These are phyloP conservation scores for Solanum lycopersicoides DNA, from an alignment of 257 asterid species.

Conservation along the genomic window DNA sequence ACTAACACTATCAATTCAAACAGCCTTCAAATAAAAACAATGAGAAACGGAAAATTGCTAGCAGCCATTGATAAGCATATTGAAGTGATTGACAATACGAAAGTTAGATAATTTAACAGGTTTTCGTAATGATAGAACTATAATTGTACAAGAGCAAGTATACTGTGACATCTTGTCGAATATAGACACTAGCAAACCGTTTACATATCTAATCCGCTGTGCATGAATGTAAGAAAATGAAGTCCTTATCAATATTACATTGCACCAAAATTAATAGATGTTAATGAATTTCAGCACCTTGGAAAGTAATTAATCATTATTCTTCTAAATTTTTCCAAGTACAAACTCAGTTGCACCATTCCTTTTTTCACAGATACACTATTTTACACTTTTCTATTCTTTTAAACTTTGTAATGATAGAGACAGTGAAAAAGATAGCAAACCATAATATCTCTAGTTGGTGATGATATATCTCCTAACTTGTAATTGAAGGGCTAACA, in stretches of 20 bases:
- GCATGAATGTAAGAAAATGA: constrained; percentile 3
- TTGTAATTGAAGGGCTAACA: neutral
- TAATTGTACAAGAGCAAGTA: neutral
- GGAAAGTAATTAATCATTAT: neutral
- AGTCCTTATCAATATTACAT: constrained; percentile 7
- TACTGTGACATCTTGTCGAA: neutral
- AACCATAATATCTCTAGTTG: neutral
- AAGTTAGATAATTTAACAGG: neutral
- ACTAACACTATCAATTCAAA: neutral
- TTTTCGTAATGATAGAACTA: neutral
- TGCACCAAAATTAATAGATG: neutral
- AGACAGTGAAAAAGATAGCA: neutral
- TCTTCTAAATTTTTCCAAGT: neutral
- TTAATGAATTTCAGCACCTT: neutral
- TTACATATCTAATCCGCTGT: neutral
- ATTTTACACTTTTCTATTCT: neutral
- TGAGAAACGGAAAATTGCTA: neutral
- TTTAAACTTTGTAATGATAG: neutral
- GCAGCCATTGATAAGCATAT: neutral
- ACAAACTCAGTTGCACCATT: neutral
- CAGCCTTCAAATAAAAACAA: neutral
- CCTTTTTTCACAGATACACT: neutral
- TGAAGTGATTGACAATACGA: neutral
- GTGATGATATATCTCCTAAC: neutral
- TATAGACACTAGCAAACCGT: neutral